Evolutionary conservation across 352 stramenopile genomes (phyloP), one percentile per base, ranked within the genome.

Genomic region (Pythium dissotocum): DNA sequence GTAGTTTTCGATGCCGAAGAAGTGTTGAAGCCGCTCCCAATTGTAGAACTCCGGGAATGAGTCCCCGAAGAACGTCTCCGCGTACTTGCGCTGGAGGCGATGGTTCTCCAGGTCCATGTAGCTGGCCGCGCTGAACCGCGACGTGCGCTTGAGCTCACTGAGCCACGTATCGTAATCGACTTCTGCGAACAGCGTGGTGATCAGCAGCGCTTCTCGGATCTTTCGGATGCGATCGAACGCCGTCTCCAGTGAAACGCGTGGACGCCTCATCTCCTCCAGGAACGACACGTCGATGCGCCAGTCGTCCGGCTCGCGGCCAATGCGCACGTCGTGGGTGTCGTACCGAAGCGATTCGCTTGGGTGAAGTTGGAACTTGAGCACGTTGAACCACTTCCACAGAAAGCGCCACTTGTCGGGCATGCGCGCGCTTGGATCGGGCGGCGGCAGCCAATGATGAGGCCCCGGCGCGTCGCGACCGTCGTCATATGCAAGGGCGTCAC

Each of bases 61-160:
- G 6, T 49, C 14, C 2, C 14, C 40, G 40, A 24, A 49, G 12
- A 49, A 49, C 12, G 7, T 49, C 40, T 6, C 14, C 13, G 40
- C 6, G 40, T 24, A 49, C 40, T 49, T 49, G 40, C 40, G 40
- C 40, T 21, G 40, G 5, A 49, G 40, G 5, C 40, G 40, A 49
- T 49, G 40, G 40, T n/a, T 49, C 40, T 16, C 40, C 40, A 49
- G 24, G 40, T 49, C 40, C 40, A 49, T 49, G 40, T 49, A 49
- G 2, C 24, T 14, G 3, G 16, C 12, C 2, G 16, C 4, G 12
- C 4, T 3, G 40, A 49, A 49, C 2, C 13, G 13, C 36, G 40
- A 21, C 40, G 40, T 49, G 40, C 3, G 3, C 40, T 49, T 6
- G 12, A 49, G 14, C 40, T 49, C 40, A 24, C 16, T 2, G 2